A percentile compares a stretch with the other conserved stretches of the same genome.
Conservation (phyloP, 805 yeast genomes). For the Maudiozyma bulderi region DNA sequence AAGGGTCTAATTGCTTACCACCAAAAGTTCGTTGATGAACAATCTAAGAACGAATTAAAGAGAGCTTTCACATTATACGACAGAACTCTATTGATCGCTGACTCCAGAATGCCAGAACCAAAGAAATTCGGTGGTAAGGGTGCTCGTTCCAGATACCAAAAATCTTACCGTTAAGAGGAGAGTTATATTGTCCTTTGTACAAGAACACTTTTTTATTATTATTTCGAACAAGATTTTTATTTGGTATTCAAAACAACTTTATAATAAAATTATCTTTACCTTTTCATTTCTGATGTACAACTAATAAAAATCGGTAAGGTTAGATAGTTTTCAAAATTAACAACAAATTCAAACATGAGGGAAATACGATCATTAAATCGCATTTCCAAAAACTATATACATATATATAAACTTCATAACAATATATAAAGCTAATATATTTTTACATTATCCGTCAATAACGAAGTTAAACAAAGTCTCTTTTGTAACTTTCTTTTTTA, state of each 20-base stretch:
- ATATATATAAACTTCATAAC: not conserved
- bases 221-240: constrained; percentile 1
- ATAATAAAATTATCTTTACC: not conserved
- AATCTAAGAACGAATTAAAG: constrained; percentile 98
- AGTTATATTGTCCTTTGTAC: too few relatives aligned
- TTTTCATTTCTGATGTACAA: not conserved
- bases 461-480: not conserved
- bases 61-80: constrained; percentile 95
- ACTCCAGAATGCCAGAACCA: constrained; percentile 99
- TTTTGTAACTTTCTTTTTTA: not conserved
- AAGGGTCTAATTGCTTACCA: constrained; percentile 99
- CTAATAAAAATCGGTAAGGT: not conserved
- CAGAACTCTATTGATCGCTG: constrained; percentile 99
- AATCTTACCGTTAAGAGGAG: constrained; percentile 89
- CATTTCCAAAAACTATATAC: not conserved
- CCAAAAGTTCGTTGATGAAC: constrained; percentile 98
- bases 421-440: constrained; percentile 2
- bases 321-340: not conserved
- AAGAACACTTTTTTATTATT: not conserved
- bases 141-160: constrained; percentile 99
- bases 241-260: not conserved
- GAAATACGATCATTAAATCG: not conserved
- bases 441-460: constrained; percentile 2
- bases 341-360: not conserved
- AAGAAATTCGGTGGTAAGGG: constrained; percentile 99